Evolutionary conservation across 2,329 filamentous ascomycete species (phyloP).

Genomic region (Alternaria dauci): DNA sequence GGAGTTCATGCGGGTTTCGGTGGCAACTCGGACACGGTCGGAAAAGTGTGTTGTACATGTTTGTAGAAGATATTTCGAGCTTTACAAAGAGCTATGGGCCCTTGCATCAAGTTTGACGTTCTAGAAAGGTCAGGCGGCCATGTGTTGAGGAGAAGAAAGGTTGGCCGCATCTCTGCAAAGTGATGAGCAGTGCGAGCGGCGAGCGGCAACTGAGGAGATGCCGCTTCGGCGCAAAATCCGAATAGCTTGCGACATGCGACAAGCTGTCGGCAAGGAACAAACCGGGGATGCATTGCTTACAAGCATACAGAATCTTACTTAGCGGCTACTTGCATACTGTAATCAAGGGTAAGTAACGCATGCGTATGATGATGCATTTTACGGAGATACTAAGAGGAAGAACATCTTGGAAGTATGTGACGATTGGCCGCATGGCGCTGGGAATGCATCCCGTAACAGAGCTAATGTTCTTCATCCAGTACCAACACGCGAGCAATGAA

Average conservation of each 20-base stretch:
- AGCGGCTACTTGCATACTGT: conserved; percentile 19
- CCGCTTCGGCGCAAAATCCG: conserved; percentile 35
- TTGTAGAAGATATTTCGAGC: neutral
- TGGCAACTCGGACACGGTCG: conserved; percentile 24
- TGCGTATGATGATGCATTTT: conserved; percentile 1
- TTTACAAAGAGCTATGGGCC: neutral
- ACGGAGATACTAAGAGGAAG: conserved; percentile 1
- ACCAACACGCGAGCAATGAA: neutral
- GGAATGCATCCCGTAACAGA: neutral
- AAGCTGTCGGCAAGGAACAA: conserved; percentile 23
- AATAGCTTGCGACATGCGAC: conserved; percentile 26
- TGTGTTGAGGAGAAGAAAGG: neutral
- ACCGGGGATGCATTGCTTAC: conserved; percentile 24
- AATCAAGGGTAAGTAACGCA: conserved; percentile 3
- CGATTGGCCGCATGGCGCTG: neutral
- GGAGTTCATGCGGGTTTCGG: conserved; percentile 26
- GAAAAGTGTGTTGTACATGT: neutral
- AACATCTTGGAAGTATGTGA: neutral
- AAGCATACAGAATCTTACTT: conserved; percentile 21
- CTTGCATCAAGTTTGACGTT: neutral
- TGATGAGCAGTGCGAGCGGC: conserved; percentile 7
- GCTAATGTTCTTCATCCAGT: neutral
- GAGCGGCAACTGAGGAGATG: conserved; percentile 36
- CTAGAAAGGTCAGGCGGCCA: neutral
- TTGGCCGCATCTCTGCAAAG: neutral